These are phyloP conservation scores for button mushroom (Agaricus bisporus) DNA, from an alignment of 768 basidiomycete species.

Conservation along the genomic window DNA sequence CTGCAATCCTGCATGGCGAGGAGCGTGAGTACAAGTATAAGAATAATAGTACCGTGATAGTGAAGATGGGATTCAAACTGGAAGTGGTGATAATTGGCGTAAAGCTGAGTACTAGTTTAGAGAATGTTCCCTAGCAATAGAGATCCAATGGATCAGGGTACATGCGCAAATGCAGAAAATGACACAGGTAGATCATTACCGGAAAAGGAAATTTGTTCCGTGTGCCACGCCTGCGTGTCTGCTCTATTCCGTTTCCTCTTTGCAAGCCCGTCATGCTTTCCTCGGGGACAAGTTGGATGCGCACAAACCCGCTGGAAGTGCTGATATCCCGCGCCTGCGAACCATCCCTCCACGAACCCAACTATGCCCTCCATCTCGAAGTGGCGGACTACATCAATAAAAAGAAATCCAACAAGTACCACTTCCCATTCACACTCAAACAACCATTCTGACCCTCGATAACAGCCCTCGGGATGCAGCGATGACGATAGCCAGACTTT, in stretches of 20 bases:
- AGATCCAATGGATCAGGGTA: no score
- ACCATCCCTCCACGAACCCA: slow-evolving; percentile 79
- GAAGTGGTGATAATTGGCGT: no score
- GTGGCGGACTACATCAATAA: slow-evolving; percentile 89
- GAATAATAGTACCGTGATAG: no score
- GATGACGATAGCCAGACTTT: slow-evolving; percentile 74
- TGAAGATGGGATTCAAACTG: no score
- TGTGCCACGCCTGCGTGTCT: slow-evolving; percentile 4
- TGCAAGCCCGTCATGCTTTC: slow-evolving; percentile 15
- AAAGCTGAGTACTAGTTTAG: no score
- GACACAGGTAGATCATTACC: not conserved
- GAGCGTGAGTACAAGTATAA: no score
- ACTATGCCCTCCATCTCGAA: slow-evolving; percentile 88
- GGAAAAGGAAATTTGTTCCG: not conserved
- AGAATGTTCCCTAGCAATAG: no score
- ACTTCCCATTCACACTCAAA: not conserved
- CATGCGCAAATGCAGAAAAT: no score
- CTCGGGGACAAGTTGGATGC: slow-evolving; percentile 44
- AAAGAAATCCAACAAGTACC: slow-evolving; percentile 96
- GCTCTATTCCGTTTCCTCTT: not conserved
- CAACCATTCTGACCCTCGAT: not conserved
- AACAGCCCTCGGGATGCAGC: slow-evolving; percentile 85
- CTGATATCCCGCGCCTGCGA: slow-evolving; percentile 83
- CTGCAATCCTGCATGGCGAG: no score
- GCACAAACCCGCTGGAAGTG: slow-evolving; percentile 58